phyloP scores from a whole-genome alignment of 257 asterid species.

The Misopates orontium region DNA sequence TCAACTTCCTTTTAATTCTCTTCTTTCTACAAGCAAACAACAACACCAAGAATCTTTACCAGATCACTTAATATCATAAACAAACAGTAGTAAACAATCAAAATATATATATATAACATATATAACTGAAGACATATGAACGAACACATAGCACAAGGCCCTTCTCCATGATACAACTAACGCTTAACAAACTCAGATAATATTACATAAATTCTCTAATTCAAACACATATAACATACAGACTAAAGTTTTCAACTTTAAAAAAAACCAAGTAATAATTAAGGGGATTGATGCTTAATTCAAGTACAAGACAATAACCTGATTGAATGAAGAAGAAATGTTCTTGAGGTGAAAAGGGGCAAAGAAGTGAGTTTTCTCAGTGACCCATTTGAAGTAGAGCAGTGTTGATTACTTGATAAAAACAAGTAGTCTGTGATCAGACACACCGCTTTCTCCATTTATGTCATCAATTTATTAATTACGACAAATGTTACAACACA shows the following conservation, averaged over 20 bases:
- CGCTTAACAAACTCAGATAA: not conserved
- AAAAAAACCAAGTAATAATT: no score
- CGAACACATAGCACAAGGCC: not conserved
- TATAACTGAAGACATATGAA: not conserved
- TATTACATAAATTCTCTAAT: no score
- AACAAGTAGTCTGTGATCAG: conserved; percentile 1
- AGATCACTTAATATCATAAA: conserved; percentile 21
- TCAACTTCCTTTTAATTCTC: conserved; percentile 33
- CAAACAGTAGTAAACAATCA: not conserved
- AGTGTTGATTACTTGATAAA: conserved; percentile 12
- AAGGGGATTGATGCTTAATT: no score
- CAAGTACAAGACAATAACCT: conserved; percentile 38
- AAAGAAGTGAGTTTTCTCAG: conserved; percentile 28
- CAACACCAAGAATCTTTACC: conserved; percentile 27
- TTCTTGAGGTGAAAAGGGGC: conserved; percentile 22
- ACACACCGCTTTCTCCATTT: conserved; percentile 33
- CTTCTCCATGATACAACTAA: not conserved
- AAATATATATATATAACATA: not conserved
- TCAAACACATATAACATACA: no score
- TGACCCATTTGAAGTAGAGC: conserved; percentile 36
- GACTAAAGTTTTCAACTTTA: no score
- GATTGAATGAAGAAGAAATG: conserved; percentile 33
- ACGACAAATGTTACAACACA: not conserved
- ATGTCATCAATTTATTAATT: not conserved
- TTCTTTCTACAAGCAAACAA: conserved; percentile 37